Percentiles rank a stretch among this genome's conserved stretches.
Evolutionary conservation across 176 grass and related monocot genomes (phyloP).

Genomic region (Eremochloa ophiuroides): DNA sequence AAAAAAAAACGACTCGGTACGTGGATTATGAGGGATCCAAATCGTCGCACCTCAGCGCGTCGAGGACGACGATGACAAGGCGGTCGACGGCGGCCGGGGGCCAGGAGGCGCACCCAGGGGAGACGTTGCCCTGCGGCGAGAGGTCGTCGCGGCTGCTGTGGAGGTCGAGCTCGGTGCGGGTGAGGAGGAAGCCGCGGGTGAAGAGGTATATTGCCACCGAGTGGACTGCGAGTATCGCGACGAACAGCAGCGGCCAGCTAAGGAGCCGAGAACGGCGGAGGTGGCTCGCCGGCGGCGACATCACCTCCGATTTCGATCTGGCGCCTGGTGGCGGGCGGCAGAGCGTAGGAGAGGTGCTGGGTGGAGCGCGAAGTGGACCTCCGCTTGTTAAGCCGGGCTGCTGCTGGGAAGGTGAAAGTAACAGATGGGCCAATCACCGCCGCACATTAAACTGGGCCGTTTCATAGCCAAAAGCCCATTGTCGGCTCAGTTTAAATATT

Average conservation of each 20-base stretch:
- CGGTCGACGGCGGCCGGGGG: constrained; percentile 59
- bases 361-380: not conserved
- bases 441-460: not conserved
- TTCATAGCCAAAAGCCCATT: not conserved
- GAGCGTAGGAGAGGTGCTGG: not conserved
- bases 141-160: constrained; percentile 64
- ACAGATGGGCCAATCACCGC: not conserved
- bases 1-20: not conserved
- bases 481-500: too few species aligned
- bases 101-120: constrained; percentile 45
- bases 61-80: constrained; percentile 72
- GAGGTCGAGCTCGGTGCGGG: constrained; percentile 79
- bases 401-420: not conserved
- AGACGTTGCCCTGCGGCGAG: constrained; percentile 5
- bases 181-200: constrained; percentile 96
- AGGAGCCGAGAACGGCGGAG: not conserved
- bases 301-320: constrained; percentile 28
- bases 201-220: constrained; percentile 67
- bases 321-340: not conserved
- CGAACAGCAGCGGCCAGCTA: constrained; percentile 34
- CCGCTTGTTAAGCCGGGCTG: not conserved
- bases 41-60: constrained; percentile 59
- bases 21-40: not conserved
- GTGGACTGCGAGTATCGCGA: constrained; percentile 53
- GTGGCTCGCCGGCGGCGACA: constrained; percentile 31